These are phyloP conservation scores for Rhodotorula kratochvilovae DNA, from an alignment of 768 basidiomycete genomes.

Conservation along the genomic window DNA sequence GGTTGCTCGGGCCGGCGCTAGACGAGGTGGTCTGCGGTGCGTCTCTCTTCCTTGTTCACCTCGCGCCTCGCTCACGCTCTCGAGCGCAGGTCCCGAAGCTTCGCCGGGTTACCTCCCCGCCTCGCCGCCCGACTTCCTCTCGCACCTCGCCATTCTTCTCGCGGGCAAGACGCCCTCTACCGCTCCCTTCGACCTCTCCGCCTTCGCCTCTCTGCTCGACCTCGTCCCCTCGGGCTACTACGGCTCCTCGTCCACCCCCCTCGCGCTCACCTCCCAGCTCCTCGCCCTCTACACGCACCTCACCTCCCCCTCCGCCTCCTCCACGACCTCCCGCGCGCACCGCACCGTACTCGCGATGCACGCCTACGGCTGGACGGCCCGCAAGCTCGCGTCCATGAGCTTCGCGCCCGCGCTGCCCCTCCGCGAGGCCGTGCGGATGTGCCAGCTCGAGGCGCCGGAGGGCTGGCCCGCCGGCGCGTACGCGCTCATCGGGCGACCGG, in stretches of 20 bases:
- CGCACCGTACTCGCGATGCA: slow-evolving; percentile 27
- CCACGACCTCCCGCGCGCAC: background rate
- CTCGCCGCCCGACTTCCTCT: background rate
- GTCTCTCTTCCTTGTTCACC: background rate
- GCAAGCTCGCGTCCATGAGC: slow-evolving; percentile 42
- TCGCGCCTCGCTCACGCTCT: background rate
- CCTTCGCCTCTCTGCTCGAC: background rate
- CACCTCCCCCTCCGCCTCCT: background rate
- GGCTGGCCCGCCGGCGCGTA: slow-evolving; percentile 71
- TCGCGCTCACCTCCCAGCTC: background rate
- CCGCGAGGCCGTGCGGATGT: slow-evolving; percentile 75
- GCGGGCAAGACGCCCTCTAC: background rate
- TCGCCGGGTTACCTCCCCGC: background rate
- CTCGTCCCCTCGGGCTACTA: background rate
- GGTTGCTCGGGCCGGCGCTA: background rate
- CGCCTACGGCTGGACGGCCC: slow-evolving; percentile 11
- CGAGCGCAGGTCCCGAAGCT: background rate
- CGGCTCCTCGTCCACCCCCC: background rate
- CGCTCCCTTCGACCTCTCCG: background rate
- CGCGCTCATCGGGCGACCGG: slow-evolving; percentile 65
- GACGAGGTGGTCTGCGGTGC: background rate
- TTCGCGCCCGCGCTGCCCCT: slow-evolving; percentile 57
- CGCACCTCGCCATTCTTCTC: background rate
- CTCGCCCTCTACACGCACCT: background rate
- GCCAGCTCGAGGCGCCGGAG: slow-evolving; percentile 69